Evolutionary conservation across 306 rosid genomes (phyloP).

Genomic region (Notholithocarpus densiflorus): DNA sequence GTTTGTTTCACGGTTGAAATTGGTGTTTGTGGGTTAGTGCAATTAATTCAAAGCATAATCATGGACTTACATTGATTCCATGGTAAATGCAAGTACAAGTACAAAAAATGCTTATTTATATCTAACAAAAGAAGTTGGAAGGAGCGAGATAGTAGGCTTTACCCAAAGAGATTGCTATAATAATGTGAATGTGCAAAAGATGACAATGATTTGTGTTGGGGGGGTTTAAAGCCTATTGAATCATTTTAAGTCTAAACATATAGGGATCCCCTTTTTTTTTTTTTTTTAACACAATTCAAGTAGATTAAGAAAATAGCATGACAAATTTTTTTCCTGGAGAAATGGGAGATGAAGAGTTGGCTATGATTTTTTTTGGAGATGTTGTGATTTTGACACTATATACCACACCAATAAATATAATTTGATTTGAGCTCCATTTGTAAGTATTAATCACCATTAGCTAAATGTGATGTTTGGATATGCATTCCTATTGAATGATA

Average conservation of each 20-base stretch:
- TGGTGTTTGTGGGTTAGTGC: background rate
- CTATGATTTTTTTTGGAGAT: background rate
- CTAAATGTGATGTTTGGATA: too few relatives aligned
- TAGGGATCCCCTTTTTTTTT: background rate
- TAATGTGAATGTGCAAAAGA: background rate
- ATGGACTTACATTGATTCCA: background rate
- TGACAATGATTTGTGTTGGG: background rate
- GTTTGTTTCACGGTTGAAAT: background rate
- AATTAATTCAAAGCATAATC: background rate
- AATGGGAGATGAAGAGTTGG: background rate
- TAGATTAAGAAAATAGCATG: background rate
- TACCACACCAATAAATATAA: background rate
- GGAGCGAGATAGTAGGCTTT: background rate
- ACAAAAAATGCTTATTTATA: background rate
- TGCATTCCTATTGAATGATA: too few relatives aligned
- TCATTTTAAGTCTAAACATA: background rate
- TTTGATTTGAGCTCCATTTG: too few relatives aligned
- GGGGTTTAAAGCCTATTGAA: background rate
- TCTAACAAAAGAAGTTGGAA: background rate
- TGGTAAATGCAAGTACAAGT: background rate
- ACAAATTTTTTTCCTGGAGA: background rate
- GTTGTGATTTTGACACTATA: background rate
- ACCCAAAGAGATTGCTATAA: background rate
- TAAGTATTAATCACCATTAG: too few relatives aligned
- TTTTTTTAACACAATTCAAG: background rate